These are phyloP conservation scores for Arthrobotrys conoides DNA, from an alignment of 2,329 filamentous ascomycete species.

Conservation along the genomic window DNA sequence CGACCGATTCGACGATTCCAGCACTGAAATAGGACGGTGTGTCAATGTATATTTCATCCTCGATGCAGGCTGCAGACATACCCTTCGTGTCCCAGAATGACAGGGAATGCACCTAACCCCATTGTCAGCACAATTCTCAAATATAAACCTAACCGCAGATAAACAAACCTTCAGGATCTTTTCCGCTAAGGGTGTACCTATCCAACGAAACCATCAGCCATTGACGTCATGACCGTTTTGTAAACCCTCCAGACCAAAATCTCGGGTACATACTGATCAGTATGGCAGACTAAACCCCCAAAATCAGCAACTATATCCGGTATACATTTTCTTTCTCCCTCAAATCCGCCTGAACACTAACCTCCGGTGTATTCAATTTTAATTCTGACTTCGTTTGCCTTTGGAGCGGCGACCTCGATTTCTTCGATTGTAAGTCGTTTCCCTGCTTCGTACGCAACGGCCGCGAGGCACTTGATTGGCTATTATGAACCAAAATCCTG, in stretches of 20 bases:
- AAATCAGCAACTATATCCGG: slow-evolving; percentile 14
- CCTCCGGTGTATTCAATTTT: slow-evolving; percentile 92
- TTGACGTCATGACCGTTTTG: too few relatives aligned
- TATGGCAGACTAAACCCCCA: slow-evolving; percentile 82
- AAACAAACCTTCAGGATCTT: slow-evolving; percentile 85
- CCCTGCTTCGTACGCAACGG: slow-evolving; percentile 96
- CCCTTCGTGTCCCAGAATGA: slow-evolving; percentile 87
- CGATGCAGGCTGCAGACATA: background rate
- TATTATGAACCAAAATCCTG: slow-evolving; percentile 67
- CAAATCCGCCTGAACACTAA: slow-evolving; percentile 15
- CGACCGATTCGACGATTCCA: slow-evolving; percentile 91
- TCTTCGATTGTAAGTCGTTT: slow-evolving; percentile 91
- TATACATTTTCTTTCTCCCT: background rate
- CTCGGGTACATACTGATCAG: slow-evolving; percentile 73
- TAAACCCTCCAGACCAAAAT: background rate
- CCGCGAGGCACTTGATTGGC: slow-evolving; percentile 97
- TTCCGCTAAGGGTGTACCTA: slow-evolving; percentile 94
- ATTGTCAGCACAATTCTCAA: background rate
- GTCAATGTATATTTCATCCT: background rate
- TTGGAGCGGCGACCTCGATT: slow-evolving; percentile 89
- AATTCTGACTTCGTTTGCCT: slow-evolving; percentile 95
- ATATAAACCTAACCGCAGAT: background rate
- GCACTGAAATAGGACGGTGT: slow-evolving; percentile 70
- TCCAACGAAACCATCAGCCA: slow-evolving; percentile 65
- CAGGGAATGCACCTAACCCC: slow-evolving; percentile 72